Evolutionary conservation across 768 basidiomycete genomes (phyloP).

Genomic region (Hemileccinum rubropunctum): DNA sequence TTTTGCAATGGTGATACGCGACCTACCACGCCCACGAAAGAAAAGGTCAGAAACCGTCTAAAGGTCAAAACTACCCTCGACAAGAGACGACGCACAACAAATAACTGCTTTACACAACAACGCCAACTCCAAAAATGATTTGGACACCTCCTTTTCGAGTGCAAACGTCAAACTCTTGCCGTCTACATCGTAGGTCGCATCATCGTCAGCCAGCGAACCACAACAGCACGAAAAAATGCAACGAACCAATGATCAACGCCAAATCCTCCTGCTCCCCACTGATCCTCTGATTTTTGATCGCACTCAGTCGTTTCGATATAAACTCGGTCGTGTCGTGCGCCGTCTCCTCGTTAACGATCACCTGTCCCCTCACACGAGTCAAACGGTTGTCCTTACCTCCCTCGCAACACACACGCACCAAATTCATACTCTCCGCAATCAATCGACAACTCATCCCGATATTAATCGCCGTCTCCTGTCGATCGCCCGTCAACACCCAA

Average conservation of each 20-base stretch:
- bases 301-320: conserved; percentile 81
- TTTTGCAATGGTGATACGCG: conserved; percentile 98
- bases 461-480: conserved; percentile 99
- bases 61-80: not conserved
- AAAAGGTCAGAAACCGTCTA: not conserved
- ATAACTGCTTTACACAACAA: conserved; percentile 99
- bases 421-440: conserved; percentile 97
- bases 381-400: not conserved
- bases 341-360: conserved; percentile 91
- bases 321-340: conserved; percentile 81
- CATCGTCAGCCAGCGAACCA: too few relatives aligned
- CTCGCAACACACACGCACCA: conserved; percentile 47
- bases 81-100: conserved; percentile 80
- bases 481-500: conserved; percentile 97
- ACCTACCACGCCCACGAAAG: conserved; percentile 41
- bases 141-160: conserved; percentile 88
- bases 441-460: conserved; percentile 97
- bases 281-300: conserved; percentile 90
- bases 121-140: conserved; percentile 89
- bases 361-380: conserved; percentile 41
- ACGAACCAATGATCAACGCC: conserved; percentile 82
- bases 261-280: conserved; percentile 93
- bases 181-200: conserved; percentile 44
- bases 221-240: not conserved
- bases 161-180: conserved; percentile 94